Percentiles rank a stretch among this genome's conserved stretches.
phyloP scores from a whole-genome alignment of 176 grass and related monocot species.

The Thalia dealbata region DNA sequence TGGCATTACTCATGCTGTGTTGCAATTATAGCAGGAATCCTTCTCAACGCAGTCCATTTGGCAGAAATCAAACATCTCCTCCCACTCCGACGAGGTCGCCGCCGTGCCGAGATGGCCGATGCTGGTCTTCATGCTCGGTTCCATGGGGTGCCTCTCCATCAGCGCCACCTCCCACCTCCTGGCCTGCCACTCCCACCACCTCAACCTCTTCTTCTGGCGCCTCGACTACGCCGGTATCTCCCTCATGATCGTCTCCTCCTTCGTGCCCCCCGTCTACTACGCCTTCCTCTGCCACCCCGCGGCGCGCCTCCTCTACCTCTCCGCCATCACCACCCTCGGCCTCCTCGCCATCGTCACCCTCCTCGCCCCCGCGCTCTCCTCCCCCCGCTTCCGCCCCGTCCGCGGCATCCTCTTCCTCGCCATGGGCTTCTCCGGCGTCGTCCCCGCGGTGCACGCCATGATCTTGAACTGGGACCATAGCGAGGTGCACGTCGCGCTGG shows the following conservation, averaged over 20 bases:
- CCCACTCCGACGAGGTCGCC: background rate
- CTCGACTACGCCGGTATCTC: slow-evolving; percentile 21
- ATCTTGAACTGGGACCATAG: slow-evolving; percentile 72
- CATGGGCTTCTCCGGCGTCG: slow-evolving; percentile 77
- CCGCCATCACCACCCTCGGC: slow-evolving; percentile 9
- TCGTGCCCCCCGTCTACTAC: slow-evolving; percentile 21
- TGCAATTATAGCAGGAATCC: background rate
- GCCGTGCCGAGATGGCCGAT: slow-evolving; percentile 16
- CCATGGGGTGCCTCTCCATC: slow-evolving; percentile 18
- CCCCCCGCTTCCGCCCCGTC: slow-evolving; percentile 46
- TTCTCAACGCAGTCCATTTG: background rate
- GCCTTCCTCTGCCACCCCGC: slow-evolving; percentile 4
- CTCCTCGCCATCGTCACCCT: slow-evolving; percentile 10
- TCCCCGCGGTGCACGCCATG: slow-evolving; percentile 62
- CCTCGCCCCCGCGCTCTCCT: slow-evolving; percentile 11
- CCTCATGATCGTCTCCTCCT: slow-evolving; percentile 19
- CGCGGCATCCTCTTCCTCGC: slow-evolving; percentile 65
- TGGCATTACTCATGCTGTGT: no score
- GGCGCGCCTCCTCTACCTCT: slow-evolving; percentile 5
- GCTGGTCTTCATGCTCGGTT: slow-evolving; percentile 13
- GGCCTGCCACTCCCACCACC: slow-evolving; percentile 18
- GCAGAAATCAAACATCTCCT: background rate
- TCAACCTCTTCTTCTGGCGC: slow-evolving; percentile 17
- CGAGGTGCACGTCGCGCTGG: slow-evolving; percentile 48
- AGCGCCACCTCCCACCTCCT: slow-evolving; percentile 15